phyloP scores from a whole-genome alignment of 2,329 filamentous ascomycete species.

The Fusarium falciforme region DNA sequence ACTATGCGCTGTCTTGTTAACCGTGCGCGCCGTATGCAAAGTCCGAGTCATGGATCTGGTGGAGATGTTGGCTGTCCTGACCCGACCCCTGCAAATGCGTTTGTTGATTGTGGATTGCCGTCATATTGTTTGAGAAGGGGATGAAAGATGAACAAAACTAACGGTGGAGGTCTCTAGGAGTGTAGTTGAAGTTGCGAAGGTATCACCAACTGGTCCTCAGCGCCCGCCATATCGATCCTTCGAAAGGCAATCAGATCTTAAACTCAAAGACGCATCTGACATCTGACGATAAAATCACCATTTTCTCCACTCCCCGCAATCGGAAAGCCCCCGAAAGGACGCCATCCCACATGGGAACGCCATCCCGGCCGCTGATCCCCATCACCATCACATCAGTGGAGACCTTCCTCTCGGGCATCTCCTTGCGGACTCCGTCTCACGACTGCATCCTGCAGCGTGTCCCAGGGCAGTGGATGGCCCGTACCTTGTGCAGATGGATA shows the following conservation, averaged over 20 bases:
- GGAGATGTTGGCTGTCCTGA: neutral
- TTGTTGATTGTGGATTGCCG: neutral
- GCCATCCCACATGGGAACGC: neutral
- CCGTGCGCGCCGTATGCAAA: neutral
- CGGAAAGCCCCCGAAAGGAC: neutral
- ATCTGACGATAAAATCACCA: neutral
- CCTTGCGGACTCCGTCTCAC: neutral
- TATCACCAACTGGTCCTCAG: neutral
- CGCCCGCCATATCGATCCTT: neutral
- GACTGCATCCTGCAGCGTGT: constrained; percentile 1
- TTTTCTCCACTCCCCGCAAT: neutral
- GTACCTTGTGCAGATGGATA: neutral
- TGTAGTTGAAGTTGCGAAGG: neutral
- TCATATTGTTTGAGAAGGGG: neutral
- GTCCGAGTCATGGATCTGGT: neutral
- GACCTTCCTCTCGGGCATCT: neutral
- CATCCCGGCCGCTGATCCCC: neutral
- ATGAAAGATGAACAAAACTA: neutral
- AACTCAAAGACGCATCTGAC: neutral
- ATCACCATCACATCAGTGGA: neutral
- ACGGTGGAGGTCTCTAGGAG: neutral
- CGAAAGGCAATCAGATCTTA: neutral
- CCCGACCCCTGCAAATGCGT: neutral
- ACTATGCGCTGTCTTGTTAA: neutral
- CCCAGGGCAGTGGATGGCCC: constrained; percentile 19